A percentile compares a stretch with the other conserved stretches of the same genome.
Evolutionary conservation across 1,284 basidiomycete species (phyloP).

Genomic region (Heterobasidion parviporum): DNA sequence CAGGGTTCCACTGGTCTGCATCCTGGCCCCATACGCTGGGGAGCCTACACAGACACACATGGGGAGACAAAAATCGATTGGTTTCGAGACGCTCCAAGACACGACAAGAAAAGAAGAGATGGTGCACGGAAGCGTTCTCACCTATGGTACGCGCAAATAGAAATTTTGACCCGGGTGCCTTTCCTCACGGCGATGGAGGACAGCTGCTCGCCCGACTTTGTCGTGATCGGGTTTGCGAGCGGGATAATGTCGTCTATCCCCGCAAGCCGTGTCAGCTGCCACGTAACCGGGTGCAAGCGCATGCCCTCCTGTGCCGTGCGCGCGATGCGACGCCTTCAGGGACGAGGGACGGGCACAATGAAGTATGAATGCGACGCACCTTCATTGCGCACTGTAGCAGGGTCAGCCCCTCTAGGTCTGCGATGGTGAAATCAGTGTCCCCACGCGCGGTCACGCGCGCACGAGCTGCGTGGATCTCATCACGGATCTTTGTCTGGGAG

Average conservation of each 20-base stretch:
- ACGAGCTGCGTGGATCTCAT: not conserved
- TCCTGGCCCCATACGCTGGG: constrained; percentile 39
- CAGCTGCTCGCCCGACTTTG: constrained; percentile 21
- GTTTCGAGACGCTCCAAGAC: not conserved
- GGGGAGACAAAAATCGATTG: not conserved
- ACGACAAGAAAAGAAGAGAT: too few species aligned
- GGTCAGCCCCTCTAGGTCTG: constrained; percentile 24
- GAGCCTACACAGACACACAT: constrained; percentile 13
- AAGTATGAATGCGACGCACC: constrained; percentile 7
- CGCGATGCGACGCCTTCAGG: too few species aligned
- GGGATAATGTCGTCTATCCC: constrained; percentile 29
- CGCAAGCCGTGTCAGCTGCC: constrained; percentile 22
- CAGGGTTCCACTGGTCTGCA: constrained; percentile 41
- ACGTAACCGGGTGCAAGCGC: constrained; percentile 27
- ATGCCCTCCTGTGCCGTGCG: constrained; percentile 25
- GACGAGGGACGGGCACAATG: not conserved
- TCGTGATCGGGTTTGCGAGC: constrained; percentile 24
- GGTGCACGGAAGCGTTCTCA: constrained; percentile 6
- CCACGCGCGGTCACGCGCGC: constrained; percentile 14
- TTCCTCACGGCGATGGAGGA: constrained; percentile 26
- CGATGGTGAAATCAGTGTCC: constrained; percentile 17
- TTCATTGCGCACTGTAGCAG: constrained; percentile 19
- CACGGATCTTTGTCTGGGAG: constrained; percentile 21
- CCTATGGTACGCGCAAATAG: constrained; percentile 24
- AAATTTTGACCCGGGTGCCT: constrained; percentile 25